Percentiles rank a stretch among this genome's conserved stretches.
Evolutionary conservation across 2,329 filamentous ascomycete genomes (phyloP).

Genomic region (Fusarium piperis): DNA sequence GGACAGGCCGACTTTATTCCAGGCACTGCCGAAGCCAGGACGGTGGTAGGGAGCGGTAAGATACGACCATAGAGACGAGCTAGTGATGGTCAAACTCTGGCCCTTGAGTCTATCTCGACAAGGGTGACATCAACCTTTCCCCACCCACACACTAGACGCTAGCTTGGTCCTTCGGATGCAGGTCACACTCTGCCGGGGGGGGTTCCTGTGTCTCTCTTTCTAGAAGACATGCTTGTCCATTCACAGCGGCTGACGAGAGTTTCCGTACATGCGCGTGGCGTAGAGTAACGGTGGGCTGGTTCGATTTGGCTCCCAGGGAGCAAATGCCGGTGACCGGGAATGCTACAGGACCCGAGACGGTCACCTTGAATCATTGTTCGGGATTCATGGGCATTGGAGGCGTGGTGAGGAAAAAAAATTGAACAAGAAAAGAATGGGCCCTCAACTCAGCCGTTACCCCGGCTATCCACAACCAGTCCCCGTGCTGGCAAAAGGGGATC

Average conservation of each 20-base stretch:
- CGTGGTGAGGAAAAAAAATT: neutral
- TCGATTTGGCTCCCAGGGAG: neutral
- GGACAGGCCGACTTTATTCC: slow-evolving; percentile 7
- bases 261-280: slow-evolving; percentile 24
- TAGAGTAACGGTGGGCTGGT: slow-evolving; percentile 2
- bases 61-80: neutral
- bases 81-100: neutral
- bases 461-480: slow-evolving; percentile 4
- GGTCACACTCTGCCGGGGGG: neutral
- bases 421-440: neutral
- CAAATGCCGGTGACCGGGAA: slow-evolving; percentile 6
- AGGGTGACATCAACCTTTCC: slow-evolving; percentile 12
- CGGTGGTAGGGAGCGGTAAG: neutral
- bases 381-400: neutral
- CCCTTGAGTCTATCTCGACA: slow-evolving; percentile 12
- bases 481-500: slow-evolving; percentile 16
- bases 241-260: neutral
- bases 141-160: slow-evolving; percentile 6
- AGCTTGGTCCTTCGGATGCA: slow-evolving; percentile 14
- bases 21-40: slow-evolving; percentile 6
- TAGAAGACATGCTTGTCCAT: slow-evolving; percentile 24
- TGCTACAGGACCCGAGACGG: neutral
- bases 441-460: neutral
- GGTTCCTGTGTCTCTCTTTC: slow-evolving; percentile 8
- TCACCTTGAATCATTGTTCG: neutral